These are phyloP conservation scores for Dalbergia oliveri DNA, from an alignment of 306 rosid genomes.

Conservation along the genomic window DNA sequence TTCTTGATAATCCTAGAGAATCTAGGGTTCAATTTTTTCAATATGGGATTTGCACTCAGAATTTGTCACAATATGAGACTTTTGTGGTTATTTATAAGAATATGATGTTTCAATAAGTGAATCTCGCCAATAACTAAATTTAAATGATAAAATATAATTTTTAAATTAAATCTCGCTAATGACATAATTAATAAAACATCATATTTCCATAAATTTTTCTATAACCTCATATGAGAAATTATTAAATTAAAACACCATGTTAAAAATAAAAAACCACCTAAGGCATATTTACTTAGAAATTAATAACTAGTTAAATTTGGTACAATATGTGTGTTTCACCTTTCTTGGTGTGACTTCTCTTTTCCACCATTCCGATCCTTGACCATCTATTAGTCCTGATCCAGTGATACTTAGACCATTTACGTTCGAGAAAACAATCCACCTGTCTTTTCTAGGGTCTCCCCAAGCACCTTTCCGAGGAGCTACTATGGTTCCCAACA, in stretches of 20 bases:
- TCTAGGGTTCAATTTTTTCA: background rate
- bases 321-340: background rate
- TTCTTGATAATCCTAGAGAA: background rate
- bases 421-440: background rate
- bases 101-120: no score
- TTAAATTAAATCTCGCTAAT: no score
- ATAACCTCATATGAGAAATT: no score
- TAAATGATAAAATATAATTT: no score
- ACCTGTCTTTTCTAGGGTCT: background rate
- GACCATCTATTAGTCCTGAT: background rate
- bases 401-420: background rate
- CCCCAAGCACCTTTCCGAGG: background rate
- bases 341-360: background rate
- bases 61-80: no score
- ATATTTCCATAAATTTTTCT: no score
- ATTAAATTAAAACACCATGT: no score
- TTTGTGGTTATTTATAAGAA: no score
- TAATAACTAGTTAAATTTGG: background rate
- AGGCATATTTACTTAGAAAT: background rate
- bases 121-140: no score
- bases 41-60: no score
- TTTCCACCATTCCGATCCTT: background rate
- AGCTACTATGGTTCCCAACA: conserved; percentile 1
- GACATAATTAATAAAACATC: no score
- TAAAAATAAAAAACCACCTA: no score